A percentile compares a stretch with the other conserved stretches of the same genome.
These are phyloP conservation scores for Hanseniaspora gamundiae DNA, from an alignment of 1,139 yeast species.

Conservation along the genomic window DNA sequence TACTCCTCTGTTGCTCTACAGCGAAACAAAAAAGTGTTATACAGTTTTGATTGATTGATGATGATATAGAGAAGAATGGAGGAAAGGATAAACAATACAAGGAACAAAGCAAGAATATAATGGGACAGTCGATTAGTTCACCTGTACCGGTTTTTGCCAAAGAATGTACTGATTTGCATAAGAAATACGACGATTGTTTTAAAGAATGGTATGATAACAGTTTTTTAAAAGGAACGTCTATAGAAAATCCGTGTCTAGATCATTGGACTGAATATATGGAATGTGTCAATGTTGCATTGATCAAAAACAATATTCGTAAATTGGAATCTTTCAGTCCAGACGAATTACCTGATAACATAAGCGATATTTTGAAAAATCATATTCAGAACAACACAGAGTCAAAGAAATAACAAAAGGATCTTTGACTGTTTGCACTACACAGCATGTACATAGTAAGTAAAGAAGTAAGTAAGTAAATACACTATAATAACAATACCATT, in stretches of 20 bases:
- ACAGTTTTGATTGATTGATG: no score
- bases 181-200: constrained; percentile 82
- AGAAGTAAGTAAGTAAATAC: no score
- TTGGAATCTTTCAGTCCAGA: constrained; percentile 6
- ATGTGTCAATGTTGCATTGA: constrained; percentile 53
- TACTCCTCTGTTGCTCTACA: background rate
- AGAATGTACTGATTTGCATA: constrained; percentile 82
- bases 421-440: no score
- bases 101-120: no score
- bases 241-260: constrained; percentile 80
- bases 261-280: constrained; percentile 79
- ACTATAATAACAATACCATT: no score
- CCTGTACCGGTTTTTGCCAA: constrained; percentile 74
- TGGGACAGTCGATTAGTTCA: constrained; percentile 73
- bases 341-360: constrained; percentile 7
- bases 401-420: no score
- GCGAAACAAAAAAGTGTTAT: background rate
- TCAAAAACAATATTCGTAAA: constrained; percentile 21
- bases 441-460: no score
- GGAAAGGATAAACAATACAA: no score
- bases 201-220: constrained; percentile 89
- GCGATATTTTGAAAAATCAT: constrained; percentile 2
- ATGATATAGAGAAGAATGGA: no score
- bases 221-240: constrained; percentile 33
- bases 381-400: no score